A percentile compares a stretch with the other conserved stretches of the same genome.
These are phyloP conservation scores for Helminthosporium solani DNA, from an alignment of 2,329 filamentous ascomycete genomes.

Conservation along the genomic window DNA sequence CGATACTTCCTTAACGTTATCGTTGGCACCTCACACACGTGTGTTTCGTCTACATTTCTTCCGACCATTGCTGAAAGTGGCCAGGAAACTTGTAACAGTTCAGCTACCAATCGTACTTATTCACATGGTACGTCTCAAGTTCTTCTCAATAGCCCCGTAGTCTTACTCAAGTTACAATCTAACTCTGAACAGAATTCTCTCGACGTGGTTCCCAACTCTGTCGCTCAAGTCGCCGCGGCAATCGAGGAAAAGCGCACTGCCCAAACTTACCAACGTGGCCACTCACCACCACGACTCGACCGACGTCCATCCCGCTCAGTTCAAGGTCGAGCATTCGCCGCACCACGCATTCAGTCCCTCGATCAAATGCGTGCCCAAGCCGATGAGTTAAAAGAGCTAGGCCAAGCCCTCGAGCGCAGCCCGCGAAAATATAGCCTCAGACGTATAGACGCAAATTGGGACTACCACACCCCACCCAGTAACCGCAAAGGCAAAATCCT, in stretches of 20 bases:
- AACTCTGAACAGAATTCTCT: conserved; percentile 50
- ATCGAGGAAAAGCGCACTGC: conserved; percentile 53
- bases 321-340: conserved; percentile 55
- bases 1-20: conserved; percentile 57
- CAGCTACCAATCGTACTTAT: conserved; percentile 58
- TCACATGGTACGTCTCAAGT: conserved; percentile 48
- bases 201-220: conserved; percentile 57
- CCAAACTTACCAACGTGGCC: conserved; percentile 18
- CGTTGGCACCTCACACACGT: conserved; percentile 48
- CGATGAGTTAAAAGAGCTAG: conserved; percentile 46
- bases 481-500: conserved; percentile 37
- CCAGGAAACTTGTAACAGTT: conserved; percentile 52
- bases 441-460: conserved; percentile 27
- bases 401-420: conserved; percentile 45
- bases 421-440: conserved; percentile 45
- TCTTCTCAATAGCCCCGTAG: too few relatives aligned
- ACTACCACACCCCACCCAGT: conserved; percentile 38
- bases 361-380: conserved; percentile 47
- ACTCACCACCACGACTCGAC: conserved; percentile 29
- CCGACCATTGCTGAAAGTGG: conserved; percentile 16
- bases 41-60: conserved; percentile 8
- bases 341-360: conserved; percentile 53
- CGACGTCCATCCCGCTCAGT: conserved; percentile 43
- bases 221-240: conserved; percentile 56
- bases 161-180: conserved; percentile 11